Evolutionary conservation across 2,329 filamentous ascomycete genomes (phyloP), one percentile per base, ranked within the genome.

Genomic region (Calonectria honghensis): DNA sequence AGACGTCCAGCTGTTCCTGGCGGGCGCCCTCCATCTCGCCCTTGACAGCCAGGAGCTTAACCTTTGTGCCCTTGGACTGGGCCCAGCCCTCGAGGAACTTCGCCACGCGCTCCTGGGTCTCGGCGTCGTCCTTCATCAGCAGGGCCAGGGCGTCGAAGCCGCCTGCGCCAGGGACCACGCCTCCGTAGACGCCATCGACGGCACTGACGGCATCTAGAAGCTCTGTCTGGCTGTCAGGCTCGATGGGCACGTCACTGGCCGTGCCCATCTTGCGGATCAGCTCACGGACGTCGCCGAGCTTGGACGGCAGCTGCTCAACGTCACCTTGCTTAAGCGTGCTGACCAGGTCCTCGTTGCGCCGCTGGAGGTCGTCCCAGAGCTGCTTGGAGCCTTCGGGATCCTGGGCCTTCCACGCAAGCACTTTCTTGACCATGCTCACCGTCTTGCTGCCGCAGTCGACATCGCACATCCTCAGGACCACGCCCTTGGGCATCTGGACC

Each of bases 371-470:
- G 61, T 90, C 89, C 95, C 96, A 98, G 24, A 98, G 88, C 75
- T 85, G 81, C 75, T 91, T 91, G 2, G 96, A 93, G n/a, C 89
- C 90, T 3, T 89, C 89, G 0, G 89, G 86, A 27, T 95, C 91
- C 63, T 90, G 85, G 65, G 91, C 90, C 67, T 94, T 89, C 97
- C 97, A 99, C 39, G 91, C 90, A 4, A 98, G 89, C 18, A 99
- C 95, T 82, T 95, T 91, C 87, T 96, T 98, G 48, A 98, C 97
- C 97, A 99, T 98, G 18, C 95, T 91, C 0, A 98, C 96, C 10
- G 96, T 98, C 87, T 98, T 92, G 64, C 94, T 96, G 39, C 97
- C 97, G 82, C 96, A 98, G 83, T 97, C 95, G 9, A 99, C 97
- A 82, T 99, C 97, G 82, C 96, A 98, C 93, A 99, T 97, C 74